Evolutionary conservation across 352 stramenopile species (phyloP).

Genomic region (Stramenopiles sp.): DNA sequence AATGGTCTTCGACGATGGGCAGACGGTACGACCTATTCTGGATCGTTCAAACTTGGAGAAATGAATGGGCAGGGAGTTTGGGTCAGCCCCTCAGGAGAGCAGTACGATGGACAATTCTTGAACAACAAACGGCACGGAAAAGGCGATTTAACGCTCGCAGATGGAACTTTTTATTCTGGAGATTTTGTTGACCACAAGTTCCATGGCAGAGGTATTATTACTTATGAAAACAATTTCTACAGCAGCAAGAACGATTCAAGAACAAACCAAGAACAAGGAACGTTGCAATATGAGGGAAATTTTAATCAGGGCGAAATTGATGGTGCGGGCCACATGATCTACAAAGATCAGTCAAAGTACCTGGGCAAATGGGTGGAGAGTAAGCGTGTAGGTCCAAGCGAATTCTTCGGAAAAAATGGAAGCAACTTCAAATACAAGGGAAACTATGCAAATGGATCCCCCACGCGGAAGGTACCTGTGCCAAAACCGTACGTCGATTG

Average conservation of each 20-base stretch:
- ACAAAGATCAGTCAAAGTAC: neutral
- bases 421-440: neutral
- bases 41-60: constrained; percentile 34
- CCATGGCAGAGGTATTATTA: constrained; percentile 26
- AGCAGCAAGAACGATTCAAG: neutral
- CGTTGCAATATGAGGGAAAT: constrained; percentile 30
- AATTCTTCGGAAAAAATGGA: neutral
- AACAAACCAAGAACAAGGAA: neutral
- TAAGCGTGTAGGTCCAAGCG: neutral
- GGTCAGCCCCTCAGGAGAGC: constrained; percentile 29
- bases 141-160: constrained; percentile 26
- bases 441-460: neutral
- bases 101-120: constrained; percentile 37
- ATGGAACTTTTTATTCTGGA: constrained; percentile 31
- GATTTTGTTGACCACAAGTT: constrained; percentile 30
- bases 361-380: neutral
- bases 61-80: constrained; percentile 33
- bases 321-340: constrained; percentile 23
- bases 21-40: constrained; percentile 37
- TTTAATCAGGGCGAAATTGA: constrained; percentile 41
- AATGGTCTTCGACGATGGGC: constrained; percentile 34
- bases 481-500: no score
- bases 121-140: constrained; percentile 31
- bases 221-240: neutral
- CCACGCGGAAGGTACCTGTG: no score